Base-by-base conservation (phyloP, 2,329 filamentous ascomycete species). In the Colletotrichum tanaceti region DNA sequence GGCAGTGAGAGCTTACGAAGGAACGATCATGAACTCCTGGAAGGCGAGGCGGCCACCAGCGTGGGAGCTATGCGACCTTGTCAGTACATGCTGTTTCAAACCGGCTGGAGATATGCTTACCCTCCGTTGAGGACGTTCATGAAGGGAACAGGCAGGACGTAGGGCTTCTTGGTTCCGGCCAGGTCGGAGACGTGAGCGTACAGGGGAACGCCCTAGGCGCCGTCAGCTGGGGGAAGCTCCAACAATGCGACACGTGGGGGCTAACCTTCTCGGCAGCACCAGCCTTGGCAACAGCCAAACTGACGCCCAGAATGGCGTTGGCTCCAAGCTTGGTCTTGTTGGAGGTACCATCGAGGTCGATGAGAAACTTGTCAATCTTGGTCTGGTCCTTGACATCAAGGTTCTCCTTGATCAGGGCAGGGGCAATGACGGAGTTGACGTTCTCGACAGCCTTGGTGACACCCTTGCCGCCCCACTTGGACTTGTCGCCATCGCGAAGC, bases 1-100 rank as follows among this genome's bases (percentile, higher is more conserved):
- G 54, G 60, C 38, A 24, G 4, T 14, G 14, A 20, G n/a, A 46
- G 84, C 88, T 80, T 85, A 91, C 86, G 89, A 90, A 73, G 93
- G 93, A 68, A 95, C 93, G 75, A 97, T 95, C 93, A 97, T 97
- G 88, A 97, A 97, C 84, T 97, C 93, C 84, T 97, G 93, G 90
- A 97, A 97, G 74, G 93, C 93, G 76, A 97, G 89, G 80, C 94
- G 93, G 79, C 96, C 96, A 89, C 96, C 96, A 74, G 96, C 96
- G 87, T 99, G 96, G 78, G 95, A 98, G 75, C 96, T 85, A 32
- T 20, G 43, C 46, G 24, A 9, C 7, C 7, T 28, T 39, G 49
- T 64, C 20, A 60, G 66, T n/a, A 35, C 16, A 18, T 60, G 18
- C 35, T 43, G 49, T 4, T 7, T n/a, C n/a, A 49, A 38, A 32